Evolutionary conservation across 106 monocot species (phyloP).

Genomic region (Dioscorea dumetorum): DNA sequence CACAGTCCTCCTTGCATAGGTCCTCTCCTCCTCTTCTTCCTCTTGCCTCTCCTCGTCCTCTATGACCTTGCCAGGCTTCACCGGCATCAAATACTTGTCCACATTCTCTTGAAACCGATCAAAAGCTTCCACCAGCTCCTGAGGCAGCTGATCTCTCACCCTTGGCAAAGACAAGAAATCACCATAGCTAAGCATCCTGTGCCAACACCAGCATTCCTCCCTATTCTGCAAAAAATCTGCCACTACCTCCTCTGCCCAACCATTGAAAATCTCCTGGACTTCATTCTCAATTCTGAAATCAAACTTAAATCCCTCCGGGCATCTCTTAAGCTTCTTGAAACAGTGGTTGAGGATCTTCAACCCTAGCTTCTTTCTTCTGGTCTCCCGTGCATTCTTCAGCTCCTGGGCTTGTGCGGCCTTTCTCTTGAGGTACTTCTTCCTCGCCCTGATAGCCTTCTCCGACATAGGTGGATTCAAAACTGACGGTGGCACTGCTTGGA

Average conservation of each 20-base stretch:
- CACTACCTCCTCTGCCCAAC: constrained; percentile 65
- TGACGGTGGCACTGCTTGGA: constrained; percentile 79
- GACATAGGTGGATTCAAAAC: constrained; percentile 75
- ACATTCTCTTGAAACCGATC: constrained; percentile 70
- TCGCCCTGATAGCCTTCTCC: constrained; percentile 87
- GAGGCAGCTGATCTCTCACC: constrained; percentile 75
- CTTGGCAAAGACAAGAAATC: constrained; percentile 75
- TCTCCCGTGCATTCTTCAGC: constrained; percentile 93
- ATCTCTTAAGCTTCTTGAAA: constrained; percentile 61
- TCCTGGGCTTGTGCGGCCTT: constrained; percentile 61
- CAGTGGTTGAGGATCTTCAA: constrained; percentile 73
- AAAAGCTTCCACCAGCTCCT: constrained; percentile 62
- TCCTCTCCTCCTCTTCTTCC: constrained; percentile 51
- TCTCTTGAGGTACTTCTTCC: constrained; percentile 81
- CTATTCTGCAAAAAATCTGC: constrained; percentile 49
- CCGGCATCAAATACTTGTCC: constrained; percentile 58
- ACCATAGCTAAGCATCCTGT: constrained; percentile 56
- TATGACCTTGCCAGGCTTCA: constrained; percentile 17
- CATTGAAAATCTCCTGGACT: constrained; percentile 53
- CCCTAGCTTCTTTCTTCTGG: constrained; percentile 77
- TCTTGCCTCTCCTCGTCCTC: constrained; percentile 35
- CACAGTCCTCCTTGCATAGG: constrained; percentile 70
- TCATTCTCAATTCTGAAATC: constrained; percentile 57
- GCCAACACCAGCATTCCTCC: constrained; percentile 61
- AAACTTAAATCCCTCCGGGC: constrained; percentile 36